These are phyloP conservation scores for Kuraishia hungarica DNA, from an alignment of 805 yeast species.

Conservation along the genomic window DNA sequence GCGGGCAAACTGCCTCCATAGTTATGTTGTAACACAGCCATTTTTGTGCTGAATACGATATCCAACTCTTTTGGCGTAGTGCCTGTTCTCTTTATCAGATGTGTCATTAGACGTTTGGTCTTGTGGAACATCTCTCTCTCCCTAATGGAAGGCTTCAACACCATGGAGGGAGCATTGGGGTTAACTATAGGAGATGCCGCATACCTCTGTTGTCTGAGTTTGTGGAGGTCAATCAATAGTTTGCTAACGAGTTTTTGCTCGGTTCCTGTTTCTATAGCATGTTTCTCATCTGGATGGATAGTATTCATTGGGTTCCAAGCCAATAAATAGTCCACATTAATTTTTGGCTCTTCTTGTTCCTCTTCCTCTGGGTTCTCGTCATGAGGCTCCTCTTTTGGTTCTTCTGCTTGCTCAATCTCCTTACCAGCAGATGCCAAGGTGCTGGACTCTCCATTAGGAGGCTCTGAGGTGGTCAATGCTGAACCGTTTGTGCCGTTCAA, in stretches of 20 bases:
- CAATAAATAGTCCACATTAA: slow-evolving; percentile 19
- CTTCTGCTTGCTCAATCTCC: neutral
- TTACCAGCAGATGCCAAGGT: neutral
- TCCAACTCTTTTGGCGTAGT: slow-evolving; percentile 24
- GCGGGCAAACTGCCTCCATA: slow-evolving; percentile 80
- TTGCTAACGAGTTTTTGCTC: slow-evolving; percentile 31
- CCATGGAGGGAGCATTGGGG: slow-evolving; percentile 12
- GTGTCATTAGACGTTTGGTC: slow-evolving; percentile 36
- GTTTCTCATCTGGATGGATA: slow-evolving; percentile 16
- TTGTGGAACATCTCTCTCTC: slow-evolving; percentile 35
- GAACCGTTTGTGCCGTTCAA: neutral
- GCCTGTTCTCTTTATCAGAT: slow-evolving; percentile 18
- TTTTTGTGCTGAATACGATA: slow-evolving; percentile 24
- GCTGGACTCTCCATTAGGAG: neutral
- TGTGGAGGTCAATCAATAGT: slow-evolving; percentile 39
- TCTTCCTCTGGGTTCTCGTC: slow-evolving; percentile 2
- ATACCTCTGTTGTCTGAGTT: slow-evolving; percentile 39
- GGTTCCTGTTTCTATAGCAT: slow-evolving; percentile 12
- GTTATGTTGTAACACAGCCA: slow-evolving; percentile 68
- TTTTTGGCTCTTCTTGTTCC: slow-evolving; percentile 4
- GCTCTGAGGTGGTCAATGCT: neutral
- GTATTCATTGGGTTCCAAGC: slow-evolving; percentile 17
- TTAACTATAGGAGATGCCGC: slow-evolving; percentile 2
- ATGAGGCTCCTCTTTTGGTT: slow-evolving; percentile 2
- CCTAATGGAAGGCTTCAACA: slow-evolving; percentile 29